Conservation (phyloP, 495 filamentous ascomycete species). For the Penicillium canariense region DNA sequence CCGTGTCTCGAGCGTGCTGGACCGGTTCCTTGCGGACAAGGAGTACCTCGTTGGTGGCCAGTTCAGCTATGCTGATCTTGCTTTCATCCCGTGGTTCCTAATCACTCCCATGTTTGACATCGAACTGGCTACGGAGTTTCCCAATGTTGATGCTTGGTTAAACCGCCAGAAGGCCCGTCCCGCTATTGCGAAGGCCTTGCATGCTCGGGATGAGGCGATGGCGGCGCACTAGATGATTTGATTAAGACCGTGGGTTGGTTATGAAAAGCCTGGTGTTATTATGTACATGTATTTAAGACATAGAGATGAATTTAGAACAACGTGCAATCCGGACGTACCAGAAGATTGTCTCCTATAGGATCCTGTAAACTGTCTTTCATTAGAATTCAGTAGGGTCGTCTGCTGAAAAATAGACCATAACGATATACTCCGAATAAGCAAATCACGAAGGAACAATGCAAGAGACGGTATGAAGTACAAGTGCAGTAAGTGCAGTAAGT, state of each 20-base stretch:
- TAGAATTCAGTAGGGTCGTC: too few relatives aligned
- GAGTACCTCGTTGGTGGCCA: slow-evolving; percentile 61
- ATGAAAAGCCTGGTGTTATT: background rate
- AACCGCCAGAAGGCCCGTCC: slow-evolving; percentile 39
- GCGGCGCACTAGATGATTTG: background rate
- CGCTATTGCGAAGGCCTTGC: slow-evolving; percentile 37
- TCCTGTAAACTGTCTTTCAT: too few relatives aligned
- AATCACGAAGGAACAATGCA: too few relatives aligned
- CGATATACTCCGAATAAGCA: too few relatives aligned
- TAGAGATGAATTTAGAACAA: background rate
- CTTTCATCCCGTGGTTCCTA: slow-evolving; percentile 57
- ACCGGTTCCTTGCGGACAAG: slow-evolving; percentile 48
- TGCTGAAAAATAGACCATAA: too few relatives aligned
- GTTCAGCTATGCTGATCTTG: slow-evolving; percentile 56
- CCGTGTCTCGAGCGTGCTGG: slow-evolving; percentile 58
- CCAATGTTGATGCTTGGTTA: slow-evolving; percentile 42
- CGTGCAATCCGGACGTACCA: background rate
- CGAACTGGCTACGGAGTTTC: slow-evolving; percentile 39
- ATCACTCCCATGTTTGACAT: slow-evolving; percentile 19
- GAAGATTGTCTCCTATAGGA: too few relatives aligned
- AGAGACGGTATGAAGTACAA: too few relatives aligned
- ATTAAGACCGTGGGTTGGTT: background rate
- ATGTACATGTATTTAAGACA: background rate
- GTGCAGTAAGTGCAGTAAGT: too few relatives aligned
- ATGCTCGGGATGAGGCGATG: slow-evolving; percentile 31